Percentiles rank a stretch among this genome's conserved stretches.
Evolutionary conservation across 192 early-diverging fungal genomes (phyloP).

Genomic region (Entophlyctis luteolus): DNA sequence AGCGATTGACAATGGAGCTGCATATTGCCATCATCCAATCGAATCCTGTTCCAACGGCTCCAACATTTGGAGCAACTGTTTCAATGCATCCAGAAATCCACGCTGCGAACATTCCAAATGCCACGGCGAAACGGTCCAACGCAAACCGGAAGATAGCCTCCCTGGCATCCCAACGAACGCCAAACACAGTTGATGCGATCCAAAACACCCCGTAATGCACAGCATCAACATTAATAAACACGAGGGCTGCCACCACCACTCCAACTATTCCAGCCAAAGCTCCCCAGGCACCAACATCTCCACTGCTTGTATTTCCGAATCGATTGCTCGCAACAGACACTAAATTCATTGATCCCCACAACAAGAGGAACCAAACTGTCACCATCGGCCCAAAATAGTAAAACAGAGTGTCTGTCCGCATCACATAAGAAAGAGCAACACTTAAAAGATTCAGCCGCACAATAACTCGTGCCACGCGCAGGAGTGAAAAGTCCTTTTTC

Average conservation of each 20-base stretch:
- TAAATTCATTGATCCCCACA: constrained; percentile 64
- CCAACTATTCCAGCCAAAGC: no score
- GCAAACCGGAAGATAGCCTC: constrained; percentile 72
- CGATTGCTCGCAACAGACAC: constrained; percentile 29
- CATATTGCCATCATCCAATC: background rate
- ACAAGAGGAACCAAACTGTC: constrained; percentile 63
- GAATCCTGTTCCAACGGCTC: no score
- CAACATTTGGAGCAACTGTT: no score
- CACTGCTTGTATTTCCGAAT: constrained; percentile 46
- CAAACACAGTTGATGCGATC: constrained; percentile 38
- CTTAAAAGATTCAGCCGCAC: constrained; percentile 68
- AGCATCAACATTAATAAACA: constrained; percentile 34
- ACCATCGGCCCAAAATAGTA: constrained; percentile 80
- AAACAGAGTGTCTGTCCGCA: constrained; percentile 66
- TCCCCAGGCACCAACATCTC: no score
- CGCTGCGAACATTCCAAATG: constrained; percentile 63
- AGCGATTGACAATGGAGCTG: background rate
- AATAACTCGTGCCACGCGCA: constrained; percentile 60
- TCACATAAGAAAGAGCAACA: constrained; percentile 57
- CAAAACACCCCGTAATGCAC: constrained; percentile 44
- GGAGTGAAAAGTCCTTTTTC: constrained; percentile 64
- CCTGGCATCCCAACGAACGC: constrained; percentile 55
- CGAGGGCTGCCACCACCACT: constrained; percentile 54
- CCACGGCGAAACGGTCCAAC: constrained; percentile 66
- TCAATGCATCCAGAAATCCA: constrained; percentile 34